Evolutionary conservation across 768 basidiomycete genomes (phyloP).

Genomic region (Leucosporidium yakuticum): DNA sequence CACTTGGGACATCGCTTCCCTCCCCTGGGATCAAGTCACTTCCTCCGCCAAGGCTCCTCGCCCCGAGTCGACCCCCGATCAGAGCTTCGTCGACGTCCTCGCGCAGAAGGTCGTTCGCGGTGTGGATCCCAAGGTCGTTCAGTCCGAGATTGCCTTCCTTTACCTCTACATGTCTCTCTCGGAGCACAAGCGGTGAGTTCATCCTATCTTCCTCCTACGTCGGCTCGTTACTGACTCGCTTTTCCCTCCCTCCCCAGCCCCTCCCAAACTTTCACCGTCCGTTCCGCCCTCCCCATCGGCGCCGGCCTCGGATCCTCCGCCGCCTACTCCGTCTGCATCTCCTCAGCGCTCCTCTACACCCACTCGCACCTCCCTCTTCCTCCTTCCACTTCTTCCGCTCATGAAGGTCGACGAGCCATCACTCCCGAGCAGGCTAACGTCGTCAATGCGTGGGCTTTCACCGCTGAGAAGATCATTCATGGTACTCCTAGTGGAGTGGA

Average conservation of each 20-base stretch:
- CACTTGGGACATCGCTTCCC: constrained; percentile 59
- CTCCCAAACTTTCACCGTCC: constrained; percentile 69
- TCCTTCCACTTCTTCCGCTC: constrained; percentile 51
- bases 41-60: constrained; percentile 51
- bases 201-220: neutral
- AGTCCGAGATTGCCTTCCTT: constrained; percentile 63
- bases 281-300: constrained; percentile 84
- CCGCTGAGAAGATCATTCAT: constrained; percentile 91
- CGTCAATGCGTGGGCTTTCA: constrained; percentile 88
- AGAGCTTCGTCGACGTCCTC: constrained; percentile 66
- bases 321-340: constrained; percentile 82
- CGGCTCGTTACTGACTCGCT: neutral
- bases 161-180: constrained; percentile 82
- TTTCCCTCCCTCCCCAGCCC: constrained; percentile 50
- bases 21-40: constrained; percentile 40
- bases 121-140: constrained; percentile 9
- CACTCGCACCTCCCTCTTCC: constrained; percentile 58
- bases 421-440: constrained; percentile 70
- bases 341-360: constrained; percentile 70
- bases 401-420: constrained; percentile 46
- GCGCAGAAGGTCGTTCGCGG: constrained; percentile 41
- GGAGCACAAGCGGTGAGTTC: constrained; percentile 54
- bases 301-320: constrained; percentile 97
- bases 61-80: constrained; percentile 65
- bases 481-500: constrained; percentile 97